Conservation (phyloP, 2,329 filamentous ascomycete species). For the Pseudogymnoascus sp. region DNA sequence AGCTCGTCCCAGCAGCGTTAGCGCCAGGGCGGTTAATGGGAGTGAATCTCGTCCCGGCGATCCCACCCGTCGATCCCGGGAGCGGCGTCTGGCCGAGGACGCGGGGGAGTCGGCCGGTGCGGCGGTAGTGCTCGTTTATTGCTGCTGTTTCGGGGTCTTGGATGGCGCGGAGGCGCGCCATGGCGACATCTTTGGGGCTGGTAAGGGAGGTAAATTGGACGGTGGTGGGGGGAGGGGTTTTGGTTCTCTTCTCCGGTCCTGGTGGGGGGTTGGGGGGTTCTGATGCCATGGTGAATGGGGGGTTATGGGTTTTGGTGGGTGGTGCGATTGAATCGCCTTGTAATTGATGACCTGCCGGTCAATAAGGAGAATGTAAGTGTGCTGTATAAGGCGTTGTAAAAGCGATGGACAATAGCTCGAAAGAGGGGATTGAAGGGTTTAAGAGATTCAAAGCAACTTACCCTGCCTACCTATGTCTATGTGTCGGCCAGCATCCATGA, state of each 20-base stretch:
- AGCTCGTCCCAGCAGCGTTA: not conserved
- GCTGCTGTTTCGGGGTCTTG: not conserved
- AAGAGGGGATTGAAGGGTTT: not conserved
- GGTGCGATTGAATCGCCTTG: not conserved
- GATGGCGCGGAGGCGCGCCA: not conserved
- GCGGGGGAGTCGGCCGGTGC: not conserved
- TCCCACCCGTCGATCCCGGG: not conserved
- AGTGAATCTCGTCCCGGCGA: not conserved
- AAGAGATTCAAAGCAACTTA: slow-evolving; percentile 1
- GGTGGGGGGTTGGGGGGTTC: not conserved
- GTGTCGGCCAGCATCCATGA: not conserved
- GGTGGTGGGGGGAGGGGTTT: not conserved
- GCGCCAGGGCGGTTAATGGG: not conserved
- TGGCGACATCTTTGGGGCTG: not conserved
- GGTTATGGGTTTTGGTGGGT: not conserved
- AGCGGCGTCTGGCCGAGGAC: not conserved
- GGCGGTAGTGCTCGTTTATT: not conserved
- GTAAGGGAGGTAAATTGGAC: not conserved
- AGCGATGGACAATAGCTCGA: not conserved
- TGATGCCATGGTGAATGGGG: not conserved
- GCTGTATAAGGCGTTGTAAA: not conserved
- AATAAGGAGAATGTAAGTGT: not conserved
- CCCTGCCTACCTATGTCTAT: not conserved
- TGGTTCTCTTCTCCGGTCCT: not conserved
- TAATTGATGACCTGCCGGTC: not conserved